Base-by-base conservation (phyloP, 768 basidiomycete genomes). In the Kwoniella dejecticola region DNA sequence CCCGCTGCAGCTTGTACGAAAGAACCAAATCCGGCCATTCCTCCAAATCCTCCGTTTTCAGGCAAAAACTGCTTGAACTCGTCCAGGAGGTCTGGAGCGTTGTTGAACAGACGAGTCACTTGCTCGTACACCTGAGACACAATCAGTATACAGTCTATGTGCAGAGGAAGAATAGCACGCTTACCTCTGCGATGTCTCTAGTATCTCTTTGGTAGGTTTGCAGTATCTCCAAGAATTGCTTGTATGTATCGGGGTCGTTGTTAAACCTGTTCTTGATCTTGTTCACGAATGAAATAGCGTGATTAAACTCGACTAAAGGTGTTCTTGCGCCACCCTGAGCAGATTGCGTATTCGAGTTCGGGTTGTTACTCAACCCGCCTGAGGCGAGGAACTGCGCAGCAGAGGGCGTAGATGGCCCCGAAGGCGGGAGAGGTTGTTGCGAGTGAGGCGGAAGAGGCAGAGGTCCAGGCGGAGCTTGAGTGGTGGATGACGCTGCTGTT, bases 221-320 rank as follows among this genome's bases (percentile, higher is more conserved):
- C 50, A 82, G 61, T 53, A 81, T 81, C 75, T 81, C 81, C 52
- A 82, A 63, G 71, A 82, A 82, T 68, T 81, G 78, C 68, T 81
- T 81, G 76, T 82, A 82, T 30, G 89, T 93, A 70, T 92, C 91
- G n/a, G 89, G 86, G 62, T 96, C 92, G 66, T 89, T 86, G 11
- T 85, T 80, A 79, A 88, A 98, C 21, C 93, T 87, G 17, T 87
- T 87, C 81, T 98, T 98, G 82, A 99, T 98, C 82, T 94, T 95
- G 84, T 96, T 97, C 71, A 99, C 87, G 78, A 94, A 99, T 71
- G 91, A 87, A 65, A 98, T 98, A 13, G 96, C 96, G 71, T 95
- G 96, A 74, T 97, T 78, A 63, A 78, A 78, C 58, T 78, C 77
- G 42, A 78, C 62, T 41, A 71, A 65, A 8, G 64, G 68, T 7